Evolutionary conservation across 345 rosid species (phyloP).

Genomic region (Corchorus capsularis): DNA sequence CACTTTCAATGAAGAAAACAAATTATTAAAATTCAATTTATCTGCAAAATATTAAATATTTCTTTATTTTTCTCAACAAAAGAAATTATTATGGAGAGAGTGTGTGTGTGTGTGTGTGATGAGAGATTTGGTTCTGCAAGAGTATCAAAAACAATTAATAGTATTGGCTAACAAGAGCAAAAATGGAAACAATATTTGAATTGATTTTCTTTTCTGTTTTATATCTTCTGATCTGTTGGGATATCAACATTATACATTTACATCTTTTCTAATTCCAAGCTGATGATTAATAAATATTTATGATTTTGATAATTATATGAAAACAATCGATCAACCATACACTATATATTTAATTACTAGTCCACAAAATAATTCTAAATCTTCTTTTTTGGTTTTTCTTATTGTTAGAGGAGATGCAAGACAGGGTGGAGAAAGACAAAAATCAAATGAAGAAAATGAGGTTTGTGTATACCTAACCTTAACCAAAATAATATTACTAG

Average conservation of each 20-base stretch:
- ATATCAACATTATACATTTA: slow-evolving; percentile 4
- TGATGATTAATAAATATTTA: not conserved
- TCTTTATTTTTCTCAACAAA: too few species aligned
- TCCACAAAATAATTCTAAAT: not conserved
- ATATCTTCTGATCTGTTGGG: slow-evolving; percentile 8
- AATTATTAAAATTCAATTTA: too few species aligned
- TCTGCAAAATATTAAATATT: too few species aligned
- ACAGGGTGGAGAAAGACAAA: slow-evolving; percentile 1
- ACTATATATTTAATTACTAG: not conserved
- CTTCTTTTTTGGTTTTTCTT: not conserved
- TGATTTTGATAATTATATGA: not conserved
- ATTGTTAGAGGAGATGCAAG: not conserved
- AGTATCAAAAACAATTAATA: too few species aligned
- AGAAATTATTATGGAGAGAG: too few species aligned
- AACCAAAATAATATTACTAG: not conserved
- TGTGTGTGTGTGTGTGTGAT: too few species aligned
- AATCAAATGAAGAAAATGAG: not conserved
- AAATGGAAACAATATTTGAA: too few species aligned
- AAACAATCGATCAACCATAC: not conserved
- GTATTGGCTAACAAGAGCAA: too few species aligned
- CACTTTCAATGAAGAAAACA: too few species aligned
- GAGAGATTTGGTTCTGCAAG: too few species aligned
- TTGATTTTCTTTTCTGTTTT: too few species aligned
- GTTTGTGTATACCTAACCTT: not conserved
- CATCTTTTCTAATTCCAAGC: too few species aligned